phyloP scores from a whole-genome alignment of 139 green algal species.

The Volvox africanus region DNA sequence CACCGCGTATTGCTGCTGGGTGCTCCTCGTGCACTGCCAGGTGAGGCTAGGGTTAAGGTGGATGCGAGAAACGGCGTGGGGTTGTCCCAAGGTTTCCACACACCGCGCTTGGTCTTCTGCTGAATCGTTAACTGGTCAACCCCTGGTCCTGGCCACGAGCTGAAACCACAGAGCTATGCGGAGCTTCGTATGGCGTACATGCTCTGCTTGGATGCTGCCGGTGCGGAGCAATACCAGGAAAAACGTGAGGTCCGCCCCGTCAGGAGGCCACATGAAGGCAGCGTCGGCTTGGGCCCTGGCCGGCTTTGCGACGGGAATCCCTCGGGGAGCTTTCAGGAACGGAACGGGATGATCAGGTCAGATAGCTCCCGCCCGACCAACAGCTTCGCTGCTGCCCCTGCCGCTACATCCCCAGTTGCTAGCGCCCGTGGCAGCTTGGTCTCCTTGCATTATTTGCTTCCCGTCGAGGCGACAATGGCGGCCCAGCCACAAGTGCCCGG shows the following conservation, averaged over 20 bases:
- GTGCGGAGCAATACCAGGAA: slow-evolving; percentile 23
- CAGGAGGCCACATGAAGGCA: not conserved
- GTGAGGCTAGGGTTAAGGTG: not conserved
- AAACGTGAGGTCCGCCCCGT: not conserved
- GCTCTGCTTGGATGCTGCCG: slow-evolving; percentile 38
- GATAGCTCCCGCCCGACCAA: not conserved
- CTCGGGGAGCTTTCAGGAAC: not conserved
- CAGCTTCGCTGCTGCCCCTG: not conserved
- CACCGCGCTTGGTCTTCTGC: too few species aligned
- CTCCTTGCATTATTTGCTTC: not conserved
- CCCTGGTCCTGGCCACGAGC: too few species aligned
- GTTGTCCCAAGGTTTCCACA: not conserved
- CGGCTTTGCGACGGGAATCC: not conserved
- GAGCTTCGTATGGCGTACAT: slow-evolving; percentile 47
- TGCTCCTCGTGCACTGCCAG: slow-evolving; percentile 45
- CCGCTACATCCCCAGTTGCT: not conserved
- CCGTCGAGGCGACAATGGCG: too few species aligned
- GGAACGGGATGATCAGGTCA: not conserved
- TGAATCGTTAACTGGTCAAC: too few species aligned
- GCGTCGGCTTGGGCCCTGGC: not conserved
- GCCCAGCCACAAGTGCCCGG: too few species aligned
- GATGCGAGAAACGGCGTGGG: not conserved
- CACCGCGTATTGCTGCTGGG: slow-evolving; percentile 34
- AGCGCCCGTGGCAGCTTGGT: not conserved
- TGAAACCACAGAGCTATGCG: slow-evolving; percentile 21